phyloP scores from a whole-genome alignment of 768 basidiomycete species.

The Dacryopinax primogenitus region DNA sequence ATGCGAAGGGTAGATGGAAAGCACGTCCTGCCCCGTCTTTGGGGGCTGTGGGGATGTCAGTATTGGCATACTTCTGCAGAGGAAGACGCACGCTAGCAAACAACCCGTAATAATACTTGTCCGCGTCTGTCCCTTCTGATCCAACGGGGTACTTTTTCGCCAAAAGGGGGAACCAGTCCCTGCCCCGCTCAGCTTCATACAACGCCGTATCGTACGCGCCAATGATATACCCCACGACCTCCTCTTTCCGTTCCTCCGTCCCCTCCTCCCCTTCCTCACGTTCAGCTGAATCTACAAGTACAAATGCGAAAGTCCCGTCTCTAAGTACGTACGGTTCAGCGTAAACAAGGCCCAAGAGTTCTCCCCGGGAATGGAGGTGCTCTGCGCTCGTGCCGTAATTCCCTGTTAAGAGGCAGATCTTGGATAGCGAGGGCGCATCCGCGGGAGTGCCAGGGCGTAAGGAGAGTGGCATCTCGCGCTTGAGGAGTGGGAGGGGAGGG shows the following conservation, averaged over 20 bases:
- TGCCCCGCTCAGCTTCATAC: conserved; percentile 43
- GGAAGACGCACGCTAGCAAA: conserved; percentile 22
- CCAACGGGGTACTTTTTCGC: conserved; percentile 40
- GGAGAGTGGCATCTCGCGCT: conserved; percentile 31
- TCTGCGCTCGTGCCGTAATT: conserved; percentile 58
- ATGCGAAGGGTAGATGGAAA: conserved; percentile 59
- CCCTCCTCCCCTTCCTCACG: neutral
- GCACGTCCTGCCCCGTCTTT: conserved; percentile 39
- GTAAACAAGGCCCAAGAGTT: conserved; percentile 59
- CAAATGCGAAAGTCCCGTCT: conserved; percentile 59
- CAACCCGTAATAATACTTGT: conserved; percentile 31
- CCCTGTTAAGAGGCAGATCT: conserved; percentile 62
- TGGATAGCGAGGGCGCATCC: conserved; percentile 48
- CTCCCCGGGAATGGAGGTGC: conserved; percentile 37
- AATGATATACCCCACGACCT: conserved; percentile 58
- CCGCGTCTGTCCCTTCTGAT: conserved; percentile 25
- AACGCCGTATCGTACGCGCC: conserved; percentile 54
- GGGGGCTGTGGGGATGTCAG: conserved; percentile 18
- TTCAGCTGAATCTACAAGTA: conserved; percentile 34
- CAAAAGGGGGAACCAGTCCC: conserved; percentile 55
- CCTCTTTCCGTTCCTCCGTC: conserved; percentile 22
- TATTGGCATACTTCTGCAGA: neutral
- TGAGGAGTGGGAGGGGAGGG: conserved; percentile 27
- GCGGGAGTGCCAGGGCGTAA: conserved; percentile 45
- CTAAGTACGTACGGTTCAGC: conserved; percentile 63